Evolutionary conservation across 331 rosid species (phyloP).

Genomic region (Malus hybrid): DNA sequence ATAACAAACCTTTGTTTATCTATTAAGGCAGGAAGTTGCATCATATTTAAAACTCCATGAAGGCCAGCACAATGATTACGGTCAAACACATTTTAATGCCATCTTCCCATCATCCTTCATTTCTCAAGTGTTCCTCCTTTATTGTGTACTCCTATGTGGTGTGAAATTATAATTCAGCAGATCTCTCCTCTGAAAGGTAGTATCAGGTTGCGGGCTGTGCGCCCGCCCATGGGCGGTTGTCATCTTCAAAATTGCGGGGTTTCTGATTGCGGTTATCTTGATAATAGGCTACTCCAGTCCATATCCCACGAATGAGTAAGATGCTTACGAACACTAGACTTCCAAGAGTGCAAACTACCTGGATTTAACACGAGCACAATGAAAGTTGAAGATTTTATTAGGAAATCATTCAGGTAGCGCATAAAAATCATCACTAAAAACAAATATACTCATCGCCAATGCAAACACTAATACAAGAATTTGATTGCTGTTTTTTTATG

Average conservation of each 20-base stretch:
- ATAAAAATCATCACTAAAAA: neutral
- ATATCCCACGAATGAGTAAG: constrained; percentile 64
- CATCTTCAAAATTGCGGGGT: constrained; percentile 18
- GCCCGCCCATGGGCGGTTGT: constrained; percentile 28
- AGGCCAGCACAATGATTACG: neutral
- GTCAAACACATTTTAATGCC: neutral
- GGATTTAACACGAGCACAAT: constrained; percentile 2
- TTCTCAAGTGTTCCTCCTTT: neutral
- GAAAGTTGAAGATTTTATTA: neutral
- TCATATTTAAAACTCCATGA: neutral
- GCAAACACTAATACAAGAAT: neutral
- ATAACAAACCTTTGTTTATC: neutral
- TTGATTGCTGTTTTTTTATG: neutral
- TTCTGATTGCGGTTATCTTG: constrained; percentile 30
- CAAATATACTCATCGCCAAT: neutral
- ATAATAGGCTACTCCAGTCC: constrained; percentile 49
- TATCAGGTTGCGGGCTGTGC: constrained; percentile 33
- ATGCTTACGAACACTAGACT: constrained; percentile 68
- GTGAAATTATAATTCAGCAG: neutral
- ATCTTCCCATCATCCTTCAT: neutral
- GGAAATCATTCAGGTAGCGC: neutral
- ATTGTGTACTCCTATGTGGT: neutral
- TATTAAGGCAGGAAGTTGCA: neutral
- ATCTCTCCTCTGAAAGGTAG: neutral
- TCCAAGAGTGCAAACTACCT: constrained; percentile 75